Evolutionary conservation across 2,329 filamentous ascomycete species (phyloP).

Genomic region (Cladophialophora bantiana): DNA sequence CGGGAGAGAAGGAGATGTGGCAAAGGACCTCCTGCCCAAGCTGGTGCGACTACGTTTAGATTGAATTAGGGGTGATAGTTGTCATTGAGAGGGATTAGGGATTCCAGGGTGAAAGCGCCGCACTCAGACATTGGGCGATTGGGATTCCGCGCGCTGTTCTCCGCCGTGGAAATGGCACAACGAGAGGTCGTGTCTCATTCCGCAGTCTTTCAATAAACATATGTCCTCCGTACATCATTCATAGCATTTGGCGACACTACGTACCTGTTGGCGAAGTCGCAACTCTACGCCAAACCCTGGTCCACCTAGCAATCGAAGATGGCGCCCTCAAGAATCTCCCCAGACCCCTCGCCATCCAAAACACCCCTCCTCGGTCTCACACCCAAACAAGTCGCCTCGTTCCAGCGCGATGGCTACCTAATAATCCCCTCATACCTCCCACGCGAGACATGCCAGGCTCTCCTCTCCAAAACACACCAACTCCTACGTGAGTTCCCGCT

Average conservation of each 20-base stretch:
- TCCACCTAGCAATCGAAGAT: conserved; percentile 7
- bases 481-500: conserved; percentile 80
- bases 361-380: conserved; percentile 32
- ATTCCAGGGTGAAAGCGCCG: no score
- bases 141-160: conserved; percentile 2
- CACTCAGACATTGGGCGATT: no score
- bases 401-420: conserved; percentile 86
- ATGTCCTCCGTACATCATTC: not conserved
- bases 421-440: conserved; percentile 78
- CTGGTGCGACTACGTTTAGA: conserved; percentile 19
- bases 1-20: conserved; percentile 16
- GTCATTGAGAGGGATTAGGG: not conserved
- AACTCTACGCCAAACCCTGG: not conserved
- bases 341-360: conserved; percentile 27
- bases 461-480: conserved; percentile 76
- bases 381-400: conserved; percentile 37
- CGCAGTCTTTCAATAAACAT: not conserved
- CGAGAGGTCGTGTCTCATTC: not conserved
- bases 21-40: conserved; percentile 26
- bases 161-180: not conserved
- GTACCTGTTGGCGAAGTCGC: not conserved
- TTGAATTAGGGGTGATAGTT: conserved; percentile 6
- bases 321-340: conserved; percentile 35
- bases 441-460: conserved; percentile 51
- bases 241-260: not conserved